Percentiles rank a stretch among this genome's conserved stretches.
Evolutionary conservation across 1,284 basidiomycete species (phyloP).

Genomic region (Ganoderma meredithae): DNA sequence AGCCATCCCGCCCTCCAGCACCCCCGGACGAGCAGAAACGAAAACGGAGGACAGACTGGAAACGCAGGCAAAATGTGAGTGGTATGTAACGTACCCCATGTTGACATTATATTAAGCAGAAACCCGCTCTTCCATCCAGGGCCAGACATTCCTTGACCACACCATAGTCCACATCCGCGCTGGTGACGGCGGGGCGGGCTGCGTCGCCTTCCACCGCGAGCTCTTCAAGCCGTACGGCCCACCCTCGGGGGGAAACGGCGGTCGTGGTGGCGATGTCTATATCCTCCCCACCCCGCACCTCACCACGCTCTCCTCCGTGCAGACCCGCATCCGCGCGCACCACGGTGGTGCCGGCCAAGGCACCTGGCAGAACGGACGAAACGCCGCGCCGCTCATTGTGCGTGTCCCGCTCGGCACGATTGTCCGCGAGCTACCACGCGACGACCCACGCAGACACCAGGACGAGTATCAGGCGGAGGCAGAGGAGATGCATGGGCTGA

Average conservation of each 20-base stretch:
- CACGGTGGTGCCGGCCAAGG: constrained; percentile 81
- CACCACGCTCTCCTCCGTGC: constrained; percentile 79
- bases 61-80: constrained; percentile 70
- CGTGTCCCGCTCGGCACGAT: constrained; percentile 90
- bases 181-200: constrained; percentile 88
- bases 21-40: constrained; percentile 36
- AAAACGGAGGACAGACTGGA: constrained; percentile 74
- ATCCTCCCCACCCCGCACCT: constrained; percentile 79
- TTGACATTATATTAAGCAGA: not conserved
- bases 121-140: constrained; percentile 51
- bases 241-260: constrained; percentile 91
- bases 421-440: constrained; percentile 74
- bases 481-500: constrained; percentile 61
- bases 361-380: constrained; percentile 84
- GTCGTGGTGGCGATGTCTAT: constrained; percentile 87
- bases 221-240: constrained; percentile 83
- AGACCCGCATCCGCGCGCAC: constrained; percentile 71
- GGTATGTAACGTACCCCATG: not conserved
- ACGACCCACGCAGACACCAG: constrained; percentile 65
- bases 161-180: constrained; percentile 78
- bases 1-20: not conserved
- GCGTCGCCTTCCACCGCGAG: constrained; percentile 84
- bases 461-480: constrained; percentile 76
- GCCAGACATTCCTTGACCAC: constrained; percentile 84
- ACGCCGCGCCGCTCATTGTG: constrained; percentile 76